Evolutionary conservation across 768 basidiomycete species (phyloP).

Genomic region (Rhodotorula babjevae): DNA sequence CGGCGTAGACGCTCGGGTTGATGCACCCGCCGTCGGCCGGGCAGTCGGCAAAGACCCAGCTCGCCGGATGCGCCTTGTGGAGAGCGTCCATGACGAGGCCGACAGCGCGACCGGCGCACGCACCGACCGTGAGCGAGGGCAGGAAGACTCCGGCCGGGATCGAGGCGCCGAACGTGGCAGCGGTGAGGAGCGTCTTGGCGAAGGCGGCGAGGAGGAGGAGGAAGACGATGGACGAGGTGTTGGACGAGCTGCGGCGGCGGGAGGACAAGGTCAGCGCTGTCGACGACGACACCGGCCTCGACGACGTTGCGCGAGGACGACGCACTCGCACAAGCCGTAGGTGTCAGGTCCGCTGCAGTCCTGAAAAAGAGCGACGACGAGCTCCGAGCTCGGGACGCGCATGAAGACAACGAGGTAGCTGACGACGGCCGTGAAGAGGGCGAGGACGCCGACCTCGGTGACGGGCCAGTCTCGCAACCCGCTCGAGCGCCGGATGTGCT

Average conservation of each 20-base stretch:
- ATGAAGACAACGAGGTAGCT: constrained; percentile 86
- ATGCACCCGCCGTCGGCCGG: constrained; percentile 62
- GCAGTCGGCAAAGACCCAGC: constrained; percentile 64
- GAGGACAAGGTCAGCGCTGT: too few relatives aligned
- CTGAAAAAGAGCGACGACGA: constrained; percentile 83
- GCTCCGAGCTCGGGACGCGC: constrained; percentile 87
- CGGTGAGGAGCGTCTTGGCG: constrained; percentile 72
- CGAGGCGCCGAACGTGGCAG: constrained; percentile 89
- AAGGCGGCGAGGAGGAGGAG: constrained; percentile 71
- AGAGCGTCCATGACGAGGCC: constrained; percentile 75
- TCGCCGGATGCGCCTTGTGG: constrained; percentile 61
- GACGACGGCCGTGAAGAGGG: constrained; percentile 64
- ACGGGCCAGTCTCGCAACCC: constrained; percentile 76
- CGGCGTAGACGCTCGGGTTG: constrained; percentile 61
- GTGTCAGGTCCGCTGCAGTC: constrained; percentile 68
- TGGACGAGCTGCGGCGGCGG: constrained; percentile 43
- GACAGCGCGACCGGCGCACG: constrained; percentile 81
- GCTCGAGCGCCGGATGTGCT: constrained; percentile 69
- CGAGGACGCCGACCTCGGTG: constrained; percentile 72
- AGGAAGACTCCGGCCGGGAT: constrained; percentile 93
- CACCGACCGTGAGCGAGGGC: constrained; percentile 88
- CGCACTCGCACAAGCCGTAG: constrained; percentile 61
- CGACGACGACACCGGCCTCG: too few relatives aligned
- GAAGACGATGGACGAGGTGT: constrained; percentile 58
- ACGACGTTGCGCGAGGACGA: too few relatives aligned